Percentiles rank a stretch among this genome's conserved stretches.
phyloP scores from a whole-genome alignment of 2,329 filamentous ascomycete genomes.

The Exserohilum turcica region DNA sequence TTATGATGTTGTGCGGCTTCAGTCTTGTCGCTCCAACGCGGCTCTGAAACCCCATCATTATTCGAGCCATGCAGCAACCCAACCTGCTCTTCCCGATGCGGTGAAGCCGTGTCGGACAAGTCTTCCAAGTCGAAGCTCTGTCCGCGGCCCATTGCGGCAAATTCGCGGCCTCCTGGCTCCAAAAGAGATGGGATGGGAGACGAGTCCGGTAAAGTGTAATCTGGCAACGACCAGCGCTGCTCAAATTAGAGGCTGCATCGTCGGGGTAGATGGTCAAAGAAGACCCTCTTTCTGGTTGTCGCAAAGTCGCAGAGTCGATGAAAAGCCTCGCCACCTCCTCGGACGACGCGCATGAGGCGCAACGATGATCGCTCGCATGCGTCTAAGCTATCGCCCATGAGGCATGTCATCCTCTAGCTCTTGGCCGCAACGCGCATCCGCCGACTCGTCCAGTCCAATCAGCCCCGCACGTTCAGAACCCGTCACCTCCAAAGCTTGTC shows the following conservation, averaged over 20 bases:
- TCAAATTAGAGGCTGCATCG: background rate
- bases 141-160: conserved; percentile 1
- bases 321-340: background rate
- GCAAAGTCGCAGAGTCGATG: background rate
- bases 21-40: conserved; percentile 10
- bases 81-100: conserved; percentile 22
- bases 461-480: conserved; percentile 17
- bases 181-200: background rate
- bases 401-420: conserved; percentile 5
- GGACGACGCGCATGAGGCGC: background rate
- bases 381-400: background rate
- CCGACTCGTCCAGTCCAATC: conserved; percentile 16
- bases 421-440: background rate
- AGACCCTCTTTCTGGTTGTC: background rate
- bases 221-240: background rate
- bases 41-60: conserved; percentile 11
- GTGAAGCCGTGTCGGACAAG: conserved; percentile 5
- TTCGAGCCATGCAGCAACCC: conserved; percentile 24
- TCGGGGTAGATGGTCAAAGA: background rate
- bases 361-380: background rate
- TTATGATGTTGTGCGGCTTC: conserved; percentile 1
- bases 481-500: conserved; percentile 19
- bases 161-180: background rate
- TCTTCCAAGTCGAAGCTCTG: conserved; percentile 13
- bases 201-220: background rate